Evolutionary conservation across 306 rosid species (phyloP).

Genomic region (Senna siamea): DNA sequence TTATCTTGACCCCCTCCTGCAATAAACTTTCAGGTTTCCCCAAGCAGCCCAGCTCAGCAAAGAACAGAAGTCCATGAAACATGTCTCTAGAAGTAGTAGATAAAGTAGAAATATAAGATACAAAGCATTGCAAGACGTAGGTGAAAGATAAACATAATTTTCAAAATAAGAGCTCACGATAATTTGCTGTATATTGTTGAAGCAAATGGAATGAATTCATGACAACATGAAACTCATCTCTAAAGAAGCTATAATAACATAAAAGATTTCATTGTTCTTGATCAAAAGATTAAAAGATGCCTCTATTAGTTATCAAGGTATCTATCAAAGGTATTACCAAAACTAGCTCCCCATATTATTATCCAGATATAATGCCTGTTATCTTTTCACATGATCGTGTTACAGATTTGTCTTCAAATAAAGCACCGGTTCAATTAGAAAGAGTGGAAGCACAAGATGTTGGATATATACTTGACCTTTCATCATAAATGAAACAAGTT

Average conservation of each 20-base stretch:
- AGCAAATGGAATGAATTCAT: not conserved
- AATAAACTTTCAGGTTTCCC: not conserved
- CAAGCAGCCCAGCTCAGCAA: not conserved
- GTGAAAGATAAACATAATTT: not conserved
- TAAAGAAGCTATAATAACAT: slow-evolving; percentile 20
- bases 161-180: not conserved
- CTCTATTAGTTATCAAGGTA: slow-evolving; percentile 6
- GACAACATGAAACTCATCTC: slow-evolving; percentile 1
- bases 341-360: slow-evolving; percentile 32
- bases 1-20: not conserved
- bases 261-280: slow-evolving; percentile 23
- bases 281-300: slow-evolving; percentile 17
- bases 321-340: slow-evolving; percentile 14
- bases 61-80: not conserved
- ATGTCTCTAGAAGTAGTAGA: not conserved
- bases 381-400: slow-evolving; percentile 15
- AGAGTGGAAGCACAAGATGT: slow-evolving; percentile 28
- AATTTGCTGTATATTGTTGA: not conserved
- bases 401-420: not conserved
- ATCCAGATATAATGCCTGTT: slow-evolving; percentile 9
- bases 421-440: slow-evolving; percentile 3
- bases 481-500: slow-evolving; percentile 27
- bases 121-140: not conserved
- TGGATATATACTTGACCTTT: slow-evolving; percentile 19
- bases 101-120: not conserved